Evolutionary conservation across 2,329 filamentous ascomycete species (phyloP), one percentile per base, ranked within the genome.

Genomic region (Colletotrichum musae): DNA sequence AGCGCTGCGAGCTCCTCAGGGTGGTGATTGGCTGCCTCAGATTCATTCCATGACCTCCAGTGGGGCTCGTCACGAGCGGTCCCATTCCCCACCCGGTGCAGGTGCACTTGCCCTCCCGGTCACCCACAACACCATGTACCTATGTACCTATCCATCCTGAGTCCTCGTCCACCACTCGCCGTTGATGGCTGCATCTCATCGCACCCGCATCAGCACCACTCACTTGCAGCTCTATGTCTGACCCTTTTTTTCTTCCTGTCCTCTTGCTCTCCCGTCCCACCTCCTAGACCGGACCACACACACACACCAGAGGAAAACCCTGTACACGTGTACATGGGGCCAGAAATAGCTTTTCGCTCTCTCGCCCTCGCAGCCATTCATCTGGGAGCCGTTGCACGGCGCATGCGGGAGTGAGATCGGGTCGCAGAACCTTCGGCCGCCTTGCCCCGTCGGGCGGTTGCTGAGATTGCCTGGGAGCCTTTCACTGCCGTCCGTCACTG

Each of bases 1-100:
- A 71, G 75, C 75, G 75, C 75, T 72, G 73, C 63, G 66, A 64
- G 59, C 68, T 59, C 18, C 15, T 62, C 72, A 74, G 72, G 68
- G 43, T 5, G 68, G 68, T 71, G 71, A 77, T 77, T 77, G 73
- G 76, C 71, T 72, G 63, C 74, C 66, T 74, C 71, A 74, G 71
- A 70, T 65, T 69, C 58, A 60, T 54, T 58, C 51, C 43, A 66
- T 61, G 18, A 66, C 28, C 28, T 28, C 2, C 16, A 36, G 57
- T 60, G 66, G 62, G 36, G 32, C 43, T 58, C 48, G 39, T 57
- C 64, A 57, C 43, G 47, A 68, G 57, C 47, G 32, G 50, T 26
- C 56, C 50, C 57, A 18, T 51, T 51, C 64, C 58, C 18, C 41
- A 41, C 41, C 26, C 50, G 21, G 21, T 24, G 21, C 21, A 24